Base-by-base conservation (phyloP, 2,329 filamentous ascomycete genomes). In the Escovopsis sp. region DNA sequence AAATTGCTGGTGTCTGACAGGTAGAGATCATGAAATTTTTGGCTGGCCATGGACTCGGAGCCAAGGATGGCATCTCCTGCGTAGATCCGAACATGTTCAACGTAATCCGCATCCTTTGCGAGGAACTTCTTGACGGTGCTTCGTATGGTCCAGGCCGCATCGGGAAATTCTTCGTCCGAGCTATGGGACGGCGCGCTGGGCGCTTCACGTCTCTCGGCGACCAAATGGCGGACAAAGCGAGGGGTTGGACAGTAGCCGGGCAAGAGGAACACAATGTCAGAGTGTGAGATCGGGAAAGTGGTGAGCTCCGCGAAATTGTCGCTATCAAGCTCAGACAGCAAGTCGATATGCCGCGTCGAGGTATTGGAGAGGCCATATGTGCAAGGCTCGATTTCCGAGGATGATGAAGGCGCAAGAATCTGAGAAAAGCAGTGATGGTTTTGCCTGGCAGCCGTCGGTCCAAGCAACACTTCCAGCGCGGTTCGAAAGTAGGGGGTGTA, bases 401-500 rank as follows among this genome's bases (percentile, higher is more conserved):
- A 34, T 17, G 15, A n/a, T 3, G 10, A 7, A 5, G 5, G 8
- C 13, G 16, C 18, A 15, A 34, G 26, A 1, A 53, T 30, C 4
- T 33, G 33, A 12, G 47, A 43, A 5, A 48, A 14, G 7, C 36
- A 33, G 28, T 48, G 43, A 14, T 34, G 34, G 27, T 35, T 35
- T 5, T 19, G 3, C 2, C 16, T 18, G 10, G 16, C n/a, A 1
- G 27, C 13, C 1, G 40, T 36, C 2, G 11, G 36, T 2, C 49
- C 50, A 3, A 48, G 33, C 4, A 56, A 27, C 5, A 55, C 45
- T 4, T 54, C 47, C 5, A 50, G 39, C 0, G 47, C 44, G 1
- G 45, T 43, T 19, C 34, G 40, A 14, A 57, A 33, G 18, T 47
- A 46, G 0, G 34, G 35, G 27, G 45, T 46, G 37, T 45, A 55